Evolutionary conservation across 2,329 filamentous ascomycete genomes (phyloP), one percentile per base, ranked within the genome.

Genomic region (Paraphoma chrysanthemicola): DNA sequence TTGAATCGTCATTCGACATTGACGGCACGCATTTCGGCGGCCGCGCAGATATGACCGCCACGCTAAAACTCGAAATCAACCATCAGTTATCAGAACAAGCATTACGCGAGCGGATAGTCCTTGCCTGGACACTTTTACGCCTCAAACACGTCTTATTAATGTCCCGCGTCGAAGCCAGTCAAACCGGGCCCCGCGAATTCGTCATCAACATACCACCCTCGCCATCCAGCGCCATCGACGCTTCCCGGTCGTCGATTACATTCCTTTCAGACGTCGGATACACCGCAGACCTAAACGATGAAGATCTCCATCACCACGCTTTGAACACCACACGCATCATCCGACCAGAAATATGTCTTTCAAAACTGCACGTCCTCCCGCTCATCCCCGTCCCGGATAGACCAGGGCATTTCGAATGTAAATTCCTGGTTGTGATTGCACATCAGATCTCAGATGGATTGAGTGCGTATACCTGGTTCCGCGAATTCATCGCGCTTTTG

Each of bases 401-500:
- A 75, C 66, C 0, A 65, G 46, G 14, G 3, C 23, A 23, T 23
- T 23, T 23, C 23, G 62, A 63, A 4, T 55, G 81, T 0, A 67
- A 69, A 4, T 68, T 81, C 31, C 60, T 80, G 6, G 62, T 79
- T 9, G 62, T 81, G 12, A 72, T 78, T n/a, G 78, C 72, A 1
- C 80, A 82, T 53, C 70, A 81, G 46, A 80, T 80, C 38, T 75
- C 76, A n/a, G 80, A 82, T 47, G 80, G 79, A 0, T 54, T 82
- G 33, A 72, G 73, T 0, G 73, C 74, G 16, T 76, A 77, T 51
- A 75, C 72, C 17, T 82, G 80, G 79, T 74, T 79, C 55, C 67
- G 69, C 11, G 75, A 80, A 49, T 78, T 82, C 36, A 57, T 65
- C 2, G 59, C 57, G n/a, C 64, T 73, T 6, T 45, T 73, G 2